phyloP scores from a whole-genome alignment of 2,329 filamentous ascomycete species.

The Zymoseptoria brevis region DNA sequence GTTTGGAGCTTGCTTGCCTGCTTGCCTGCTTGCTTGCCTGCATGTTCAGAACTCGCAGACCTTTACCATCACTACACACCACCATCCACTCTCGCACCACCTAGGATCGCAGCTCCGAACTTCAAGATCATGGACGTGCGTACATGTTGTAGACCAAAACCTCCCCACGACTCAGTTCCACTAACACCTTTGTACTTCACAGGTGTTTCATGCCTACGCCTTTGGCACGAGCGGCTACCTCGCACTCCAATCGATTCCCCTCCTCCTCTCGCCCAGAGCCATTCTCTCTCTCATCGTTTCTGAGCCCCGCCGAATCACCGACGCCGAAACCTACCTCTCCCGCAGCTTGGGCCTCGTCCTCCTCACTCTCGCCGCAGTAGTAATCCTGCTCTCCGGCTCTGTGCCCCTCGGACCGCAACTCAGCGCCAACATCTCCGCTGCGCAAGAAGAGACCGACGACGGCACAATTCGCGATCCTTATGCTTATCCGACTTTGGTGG shows the following conservation, averaged over 20 bases:
- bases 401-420: constrained; percentile 48
- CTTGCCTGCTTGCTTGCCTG: constrained; percentile 1
- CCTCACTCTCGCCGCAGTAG: constrained; percentile 54
- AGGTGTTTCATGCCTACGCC: constrained; percentile 40
- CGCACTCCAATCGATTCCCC: constrained; percentile 40
- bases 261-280: constrained; percentile 54
- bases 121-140: constrained; percentile 2
- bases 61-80: not conserved
- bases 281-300: constrained; percentile 52
- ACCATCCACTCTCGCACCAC: not conserved
- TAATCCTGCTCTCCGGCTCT: constrained; percentile 62
- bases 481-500: constrained; percentile 56
- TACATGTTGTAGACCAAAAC: not conserved
- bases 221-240: constrained; percentile 39
- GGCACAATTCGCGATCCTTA: constrained; percentile 19
- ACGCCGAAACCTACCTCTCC: constrained; percentile 64
- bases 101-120: not conserved
- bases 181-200: constrained; percentile 1
- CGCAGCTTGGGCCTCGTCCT: constrained; percentile 62
- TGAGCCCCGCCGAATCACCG: constrained; percentile 48
- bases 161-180: not conserved
- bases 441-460: not conserved
- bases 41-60: not conserved
- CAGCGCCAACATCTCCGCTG: not conserved
- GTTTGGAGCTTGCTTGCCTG: not conserved